Evolutionary conservation across 1,139 yeast species (phyloP).

Genomic region (Candida frijolesensis): DNA sequence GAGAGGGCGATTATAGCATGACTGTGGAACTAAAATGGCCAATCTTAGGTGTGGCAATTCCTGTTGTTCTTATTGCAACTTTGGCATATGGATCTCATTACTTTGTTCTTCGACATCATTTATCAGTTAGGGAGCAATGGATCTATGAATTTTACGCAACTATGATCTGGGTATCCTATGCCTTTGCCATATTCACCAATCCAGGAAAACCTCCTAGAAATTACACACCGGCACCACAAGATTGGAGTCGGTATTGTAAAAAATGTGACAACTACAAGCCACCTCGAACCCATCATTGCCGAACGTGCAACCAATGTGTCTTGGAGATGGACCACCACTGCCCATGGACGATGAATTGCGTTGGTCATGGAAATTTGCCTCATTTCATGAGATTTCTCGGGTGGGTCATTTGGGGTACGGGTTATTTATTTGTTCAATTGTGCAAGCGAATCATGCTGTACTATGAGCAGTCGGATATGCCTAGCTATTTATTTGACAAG

Average conservation of each 20-base stretch:
- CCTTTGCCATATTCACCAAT: constrained; percentile 54
- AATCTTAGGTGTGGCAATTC: constrained; percentile 44
- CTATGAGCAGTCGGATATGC: constrained; percentile 57
- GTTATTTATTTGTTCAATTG: constrained; percentile 49
- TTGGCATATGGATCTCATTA: constrained; percentile 69
- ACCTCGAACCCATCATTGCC: constrained; percentile 91
- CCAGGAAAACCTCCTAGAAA: constrained; percentile 62
- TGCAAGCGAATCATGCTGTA: constrained; percentile 42
- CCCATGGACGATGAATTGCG: constrained; percentile 93
- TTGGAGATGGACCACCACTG: constrained; percentile 90
- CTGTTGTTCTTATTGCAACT: constrained; percentile 58
- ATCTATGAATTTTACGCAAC: constrained; percentile 51
- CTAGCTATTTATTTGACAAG: constrained; percentile 59
- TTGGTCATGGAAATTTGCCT: constrained; percentile 80
- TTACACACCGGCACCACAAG: constrained; percentile 28
- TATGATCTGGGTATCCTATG: constrained; percentile 74
- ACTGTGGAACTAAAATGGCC: constrained; percentile 55
- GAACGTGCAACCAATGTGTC: constrained; percentile 68
- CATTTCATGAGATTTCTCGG: constrained; percentile 78
- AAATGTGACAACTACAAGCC: constrained; percentile 91
- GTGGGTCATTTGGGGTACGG: constrained; percentile 65
- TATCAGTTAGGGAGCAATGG: constrained; percentile 42
- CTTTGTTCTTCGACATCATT: constrained; percentile 52
- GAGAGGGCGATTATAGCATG: constrained; percentile 16
- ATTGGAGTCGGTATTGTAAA: constrained; percentile 46